Evolutionary conservation across 2,329 filamentous ascomycete species (phyloP), one percentile per base, ranked within the genome.

Genomic region (Fusarium tuaranense): DNA sequence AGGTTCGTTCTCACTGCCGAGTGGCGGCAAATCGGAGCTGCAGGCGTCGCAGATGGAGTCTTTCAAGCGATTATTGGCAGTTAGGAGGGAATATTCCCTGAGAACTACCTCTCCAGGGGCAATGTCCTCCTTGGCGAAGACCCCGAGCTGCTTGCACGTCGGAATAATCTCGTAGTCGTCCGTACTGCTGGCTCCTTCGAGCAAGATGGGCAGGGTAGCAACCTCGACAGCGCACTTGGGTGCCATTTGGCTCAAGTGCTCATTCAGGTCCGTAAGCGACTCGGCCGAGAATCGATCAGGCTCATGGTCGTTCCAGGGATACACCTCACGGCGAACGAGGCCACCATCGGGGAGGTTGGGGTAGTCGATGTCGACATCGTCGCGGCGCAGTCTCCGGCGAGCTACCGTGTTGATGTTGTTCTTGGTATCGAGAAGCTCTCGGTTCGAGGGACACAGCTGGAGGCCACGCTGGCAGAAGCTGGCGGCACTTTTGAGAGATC

Each of bases 31-130:
- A 27, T 91, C 90, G 9, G 89, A 88, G 78, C 95, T 95, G 82
- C 96, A 98, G 16, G 95, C 95, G 82, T 98, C 96, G 82, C 96
- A 98, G 34, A 96, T 89, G 6, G 93, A 88, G 72, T 97, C 95
- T 80, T 97, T 95, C 14, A 97, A 89, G 34, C 95, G 92, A 80
- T 97, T 97, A 77, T 96, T 97, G 55, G 94, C 95, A 2, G 95
- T 98, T 46, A 99, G 86, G 9, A 98, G 88, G 10, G 95, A 97
- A 70, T 93, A 94, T 80, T 99, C 97, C 58, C 90, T 86, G 34
- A 99, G 88, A 2, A 98, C 91, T 7, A 88, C 87, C 81, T 97
- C 93, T 12, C 93, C 94, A 0, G 95, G 90, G 1, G 86, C 84
- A 41, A 98, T 94, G 74, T 97, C 92, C 73, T 94, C 89, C 77